Percentiles rank a stretch among this genome's conserved stretches.
These are phyloP conservation scores for Coemansia sp. DNA, from an alignment of 371 early-diverging fungal genomes.

Conservation along the genomic window DNA sequence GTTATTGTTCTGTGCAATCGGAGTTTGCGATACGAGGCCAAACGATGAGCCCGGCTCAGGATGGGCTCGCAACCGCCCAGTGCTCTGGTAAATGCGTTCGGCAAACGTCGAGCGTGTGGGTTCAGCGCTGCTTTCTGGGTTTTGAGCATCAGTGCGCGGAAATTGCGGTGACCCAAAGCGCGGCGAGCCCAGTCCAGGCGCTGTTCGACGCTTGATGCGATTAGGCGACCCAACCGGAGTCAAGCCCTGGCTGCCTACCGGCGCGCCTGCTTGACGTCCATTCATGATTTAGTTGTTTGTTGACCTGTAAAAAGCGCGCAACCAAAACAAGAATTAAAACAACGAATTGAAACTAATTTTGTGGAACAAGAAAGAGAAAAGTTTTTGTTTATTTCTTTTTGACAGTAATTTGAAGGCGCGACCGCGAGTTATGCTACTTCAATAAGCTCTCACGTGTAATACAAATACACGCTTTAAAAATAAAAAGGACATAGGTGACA, in stretches of 20 bases:
- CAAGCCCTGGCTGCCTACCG: slow-evolving; percentile 37
- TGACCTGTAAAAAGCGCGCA: neutral
- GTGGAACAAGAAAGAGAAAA: neutral
- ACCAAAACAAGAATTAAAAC: slow-evolving; percentile 3
- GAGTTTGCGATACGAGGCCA: neutral
- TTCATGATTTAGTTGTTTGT: neutral
- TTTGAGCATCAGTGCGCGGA: slow-evolving; percentile 1
- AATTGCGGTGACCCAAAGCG: slow-evolving; percentile 15
- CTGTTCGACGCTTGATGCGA: slow-evolving; percentile 27
- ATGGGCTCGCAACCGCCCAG: slow-evolving; percentile 11
- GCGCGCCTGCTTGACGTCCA: slow-evolving; percentile 20
- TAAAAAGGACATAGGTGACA: slow-evolving; percentile 9
- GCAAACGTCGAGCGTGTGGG: slow-evolving; percentile 34
- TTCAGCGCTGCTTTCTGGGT: neutral
- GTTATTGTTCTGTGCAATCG: neutral
- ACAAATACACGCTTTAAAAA: too few species aligned
- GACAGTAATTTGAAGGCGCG: too few species aligned
- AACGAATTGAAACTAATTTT: neutral
- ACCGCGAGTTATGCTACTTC: too few species aligned
- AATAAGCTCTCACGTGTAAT: too few species aligned
- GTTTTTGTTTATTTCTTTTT: neutral
- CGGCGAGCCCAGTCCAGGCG: slow-evolving; percentile 4
- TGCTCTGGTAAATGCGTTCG: slow-evolving; percentile 45
- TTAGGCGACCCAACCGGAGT: slow-evolving; percentile 47
- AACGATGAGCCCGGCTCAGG: neutral